Conservation (phyloP, 495 filamentous ascomycete genomes). For the Aspergillus ellipticus region DNA sequence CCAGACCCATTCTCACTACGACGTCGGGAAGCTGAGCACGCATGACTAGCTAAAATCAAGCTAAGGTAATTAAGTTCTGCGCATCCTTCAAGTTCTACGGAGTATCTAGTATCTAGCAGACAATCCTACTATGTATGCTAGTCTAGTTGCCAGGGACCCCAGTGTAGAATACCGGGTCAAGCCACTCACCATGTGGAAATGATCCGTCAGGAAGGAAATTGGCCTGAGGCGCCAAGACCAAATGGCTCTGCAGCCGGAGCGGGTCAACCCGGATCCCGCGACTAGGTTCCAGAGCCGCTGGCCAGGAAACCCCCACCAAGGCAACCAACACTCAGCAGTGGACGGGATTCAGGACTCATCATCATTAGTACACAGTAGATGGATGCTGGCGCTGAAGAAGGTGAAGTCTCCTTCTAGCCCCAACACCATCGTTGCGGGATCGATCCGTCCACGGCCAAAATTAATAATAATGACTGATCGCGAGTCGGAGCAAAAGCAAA, state of each 20-base stretch:
- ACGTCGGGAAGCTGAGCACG: too few relatives aligned
- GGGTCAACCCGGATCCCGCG: conserved; percentile 5
- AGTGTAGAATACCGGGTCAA: neutral
- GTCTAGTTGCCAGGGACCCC: too few relatives aligned
- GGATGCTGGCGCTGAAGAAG: too few relatives aligned
- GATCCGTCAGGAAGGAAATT: neutral
- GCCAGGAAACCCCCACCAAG: conserved; percentile 4
- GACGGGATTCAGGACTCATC: too few relatives aligned
- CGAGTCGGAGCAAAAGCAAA: neutral
- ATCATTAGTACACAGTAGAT: too few relatives aligned
- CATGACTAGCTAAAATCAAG: too few relatives aligned
- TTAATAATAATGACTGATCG: neutral
- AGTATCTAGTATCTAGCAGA: too few relatives aligned
- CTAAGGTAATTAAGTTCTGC: too few relatives aligned
- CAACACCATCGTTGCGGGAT: neutral
- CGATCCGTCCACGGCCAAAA: neutral
- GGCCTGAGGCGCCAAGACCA: neutral
- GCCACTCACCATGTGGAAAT: neutral
- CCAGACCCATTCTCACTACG: too few relatives aligned
- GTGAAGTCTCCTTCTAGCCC: neutral
- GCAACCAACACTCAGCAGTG: too few relatives aligned
- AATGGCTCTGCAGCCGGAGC: conserved; percentile 10
- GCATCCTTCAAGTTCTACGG: too few relatives aligned
- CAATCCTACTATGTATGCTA: too few relatives aligned
- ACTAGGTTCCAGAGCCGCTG: neutral